A percentile compares a stretch with the other conserved stretches of the same genome.
Evolutionary conservation across 257 asterid genomes (phyloP).

Genomic region (Asclepias syriaca): DNA sequence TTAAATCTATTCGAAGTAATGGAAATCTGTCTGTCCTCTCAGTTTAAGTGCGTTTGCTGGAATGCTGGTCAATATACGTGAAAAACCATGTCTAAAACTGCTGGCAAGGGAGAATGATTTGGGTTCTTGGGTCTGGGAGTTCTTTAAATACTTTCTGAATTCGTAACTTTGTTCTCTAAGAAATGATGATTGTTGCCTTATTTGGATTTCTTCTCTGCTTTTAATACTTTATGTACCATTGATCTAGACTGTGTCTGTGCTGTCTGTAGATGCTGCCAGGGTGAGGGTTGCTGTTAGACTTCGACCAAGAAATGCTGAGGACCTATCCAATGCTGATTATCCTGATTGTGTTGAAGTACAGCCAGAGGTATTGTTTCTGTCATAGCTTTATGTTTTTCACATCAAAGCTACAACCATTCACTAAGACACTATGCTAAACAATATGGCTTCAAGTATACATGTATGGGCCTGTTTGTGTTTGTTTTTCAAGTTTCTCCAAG

Average conservation of each 20-base stretch:
- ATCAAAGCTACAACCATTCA: neutral
- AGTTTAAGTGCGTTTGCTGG: neutral
- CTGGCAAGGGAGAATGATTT: neutral
- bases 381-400: neutral
- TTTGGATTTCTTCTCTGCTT: neutral
- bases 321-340: conserved; percentile 63
- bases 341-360: conserved; percentile 80
- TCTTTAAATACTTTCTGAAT: neutral
- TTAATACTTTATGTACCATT: neutral
- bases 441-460: neutral
- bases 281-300: conserved; percentile 91
- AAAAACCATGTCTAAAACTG: neutral
- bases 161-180: neutral
- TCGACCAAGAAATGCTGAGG: conserved; percentile 75
- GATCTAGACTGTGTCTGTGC: neutral
- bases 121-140: conserved; percentile 6
- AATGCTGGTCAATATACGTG: too few species aligned
- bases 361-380: conserved; percentile 56
- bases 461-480: neutral
- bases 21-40: neutral
- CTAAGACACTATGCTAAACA: neutral
- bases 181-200: neutral
- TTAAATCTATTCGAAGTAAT: neutral
- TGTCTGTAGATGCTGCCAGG: conserved; percentile 62
- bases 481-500: neutral